Evolutionary conservation across 306 rosid genomes (phyloP).

Genomic region (Urtica urens): DNA sequence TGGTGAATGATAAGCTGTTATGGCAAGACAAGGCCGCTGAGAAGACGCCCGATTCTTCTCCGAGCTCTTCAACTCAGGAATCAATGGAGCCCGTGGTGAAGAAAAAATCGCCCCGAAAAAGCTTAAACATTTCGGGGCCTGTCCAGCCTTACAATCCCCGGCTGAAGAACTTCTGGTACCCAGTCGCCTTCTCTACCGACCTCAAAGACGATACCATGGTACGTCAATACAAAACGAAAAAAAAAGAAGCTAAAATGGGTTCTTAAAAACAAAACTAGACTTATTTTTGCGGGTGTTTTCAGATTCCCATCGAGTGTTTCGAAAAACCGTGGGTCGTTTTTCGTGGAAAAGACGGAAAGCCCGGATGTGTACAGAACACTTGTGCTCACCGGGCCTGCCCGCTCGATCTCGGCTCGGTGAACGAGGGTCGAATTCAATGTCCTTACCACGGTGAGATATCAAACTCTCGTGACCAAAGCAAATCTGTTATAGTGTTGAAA

Average conservation of each 20-base stretch:
- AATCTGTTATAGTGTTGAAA: no score
- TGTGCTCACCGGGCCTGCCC: constrained; percentile 99
- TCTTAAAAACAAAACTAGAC: no score
- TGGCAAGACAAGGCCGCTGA: constrained; percentile 42
- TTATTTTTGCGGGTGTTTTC: no score
- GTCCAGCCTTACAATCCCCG: constrained; percentile 75
- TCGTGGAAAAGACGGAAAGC: constrained; percentile 83
- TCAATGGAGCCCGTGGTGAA: constrained; percentile 18
- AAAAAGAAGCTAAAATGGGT: no score
- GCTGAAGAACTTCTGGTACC: constrained; percentile 96
- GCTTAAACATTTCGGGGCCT: constrained; percentile 82
- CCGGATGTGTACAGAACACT: constrained; percentile 92
- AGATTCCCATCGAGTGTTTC: constrained; percentile 85
- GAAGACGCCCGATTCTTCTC: constrained; percentile 35
- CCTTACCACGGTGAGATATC: constrained; percentile 81
- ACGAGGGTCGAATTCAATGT: constrained; percentile 84
- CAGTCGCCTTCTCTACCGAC: constrained; percentile 71
- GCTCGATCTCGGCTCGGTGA: constrained; percentile 84
- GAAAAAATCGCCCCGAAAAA: constrained; percentile 24
- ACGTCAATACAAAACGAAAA: background rate
- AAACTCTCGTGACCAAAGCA: no score
- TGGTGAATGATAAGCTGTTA: constrained; percentile 77
- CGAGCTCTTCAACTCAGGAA: constrained; percentile 43
- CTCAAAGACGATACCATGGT: constrained; percentile 87
- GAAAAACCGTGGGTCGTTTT: constrained; percentile 96